These are phyloP conservation scores for Saccharomycopsis synnaedendra DNA, from an alignment of 805 yeast genomes.

Conservation along the genomic window DNA sequence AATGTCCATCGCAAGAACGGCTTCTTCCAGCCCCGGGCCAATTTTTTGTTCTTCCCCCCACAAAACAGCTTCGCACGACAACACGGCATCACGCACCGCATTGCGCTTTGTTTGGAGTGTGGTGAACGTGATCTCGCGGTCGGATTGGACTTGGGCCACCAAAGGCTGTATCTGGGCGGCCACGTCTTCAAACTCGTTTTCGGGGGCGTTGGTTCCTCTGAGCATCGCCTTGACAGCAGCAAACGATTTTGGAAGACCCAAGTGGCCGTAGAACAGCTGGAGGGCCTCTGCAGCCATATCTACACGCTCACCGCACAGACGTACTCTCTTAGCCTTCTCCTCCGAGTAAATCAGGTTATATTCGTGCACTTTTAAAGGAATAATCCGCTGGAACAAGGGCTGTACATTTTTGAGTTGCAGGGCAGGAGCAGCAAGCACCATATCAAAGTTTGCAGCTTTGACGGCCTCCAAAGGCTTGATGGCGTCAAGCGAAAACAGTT, in stretches of 20 bases:
- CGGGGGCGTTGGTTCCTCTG: constrained; percentile 20
- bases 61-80: constrained; percentile 25
- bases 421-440: constrained; percentile 28
- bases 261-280: constrained; percentile 66
- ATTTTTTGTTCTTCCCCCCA: constrained; percentile 27
- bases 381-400: constrained; percentile 56
- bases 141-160: constrained; percentile 23
- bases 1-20: constrained; percentile 27
- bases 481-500: constrained; percentile 45
- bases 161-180: constrained; percentile 27
- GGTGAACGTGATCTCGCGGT: constrained; percentile 20
- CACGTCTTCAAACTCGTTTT: constrained; percentile 21
- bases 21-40: constrained; percentile 28
- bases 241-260: constrained; percentile 48
- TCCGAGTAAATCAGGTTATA: constrained; percentile 82
- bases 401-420: constrained; percentile 28
- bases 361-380: constrained; percentile 83
- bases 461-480: constrained; percentile 62
- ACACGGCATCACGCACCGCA: constrained; percentile 27
- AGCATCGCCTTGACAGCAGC: constrained; percentile 33
- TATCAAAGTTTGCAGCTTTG: constrained; percentile 41
- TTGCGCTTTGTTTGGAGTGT: constrained; percentile 24
- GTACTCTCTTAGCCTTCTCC: constrained; percentile 65
- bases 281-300: constrained; percentile 75
- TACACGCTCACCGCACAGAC: constrained; percentile 62